Percentiles rank a stretch among this genome's conserved stretches.
These are phyloP conservation scores for Penicillium sclerotigenum DNA, from an alignment of 2,329 filamentous ascomycete genomes.

Conservation along the genomic window DNA sequence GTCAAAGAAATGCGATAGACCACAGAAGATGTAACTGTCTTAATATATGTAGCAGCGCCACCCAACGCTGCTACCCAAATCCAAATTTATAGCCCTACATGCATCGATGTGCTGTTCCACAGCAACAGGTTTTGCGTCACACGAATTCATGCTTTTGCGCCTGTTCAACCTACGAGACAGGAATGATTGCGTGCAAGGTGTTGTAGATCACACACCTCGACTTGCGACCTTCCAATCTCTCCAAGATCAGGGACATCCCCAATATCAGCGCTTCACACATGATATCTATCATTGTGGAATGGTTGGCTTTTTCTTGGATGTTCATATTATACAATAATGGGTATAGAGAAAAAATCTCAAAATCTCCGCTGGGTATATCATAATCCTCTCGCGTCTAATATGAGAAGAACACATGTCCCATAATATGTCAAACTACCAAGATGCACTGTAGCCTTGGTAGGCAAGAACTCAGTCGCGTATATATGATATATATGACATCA, in stretches of 20 bases:
- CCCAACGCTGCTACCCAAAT: neutral
- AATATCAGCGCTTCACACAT: neutral
- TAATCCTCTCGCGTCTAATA: neutral
- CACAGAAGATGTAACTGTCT: neutral
- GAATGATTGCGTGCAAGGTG: neutral
- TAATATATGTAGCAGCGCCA: neutral
- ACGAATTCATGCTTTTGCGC: neutral
- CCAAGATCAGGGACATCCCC: neutral
- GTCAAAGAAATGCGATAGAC: neutral
- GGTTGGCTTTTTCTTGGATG: neutral
- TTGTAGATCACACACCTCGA: neutral
- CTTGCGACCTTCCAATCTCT: neutral
- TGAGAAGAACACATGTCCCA: neutral
- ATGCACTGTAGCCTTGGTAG: neutral
- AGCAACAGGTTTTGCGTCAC: neutral
- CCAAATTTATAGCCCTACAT: neutral
- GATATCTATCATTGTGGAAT: neutral
- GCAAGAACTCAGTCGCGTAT: neutral
- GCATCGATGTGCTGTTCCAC: no score
- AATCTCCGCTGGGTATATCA: neutral
- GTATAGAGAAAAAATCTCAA: neutral
- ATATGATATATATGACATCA: neutral
- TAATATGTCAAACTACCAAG: neutral
- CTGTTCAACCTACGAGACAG: no score
- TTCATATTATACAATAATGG: neutral